phyloP scores from a whole-genome alignment of 345 rosid species.

The Clausena lansium region DNA sequence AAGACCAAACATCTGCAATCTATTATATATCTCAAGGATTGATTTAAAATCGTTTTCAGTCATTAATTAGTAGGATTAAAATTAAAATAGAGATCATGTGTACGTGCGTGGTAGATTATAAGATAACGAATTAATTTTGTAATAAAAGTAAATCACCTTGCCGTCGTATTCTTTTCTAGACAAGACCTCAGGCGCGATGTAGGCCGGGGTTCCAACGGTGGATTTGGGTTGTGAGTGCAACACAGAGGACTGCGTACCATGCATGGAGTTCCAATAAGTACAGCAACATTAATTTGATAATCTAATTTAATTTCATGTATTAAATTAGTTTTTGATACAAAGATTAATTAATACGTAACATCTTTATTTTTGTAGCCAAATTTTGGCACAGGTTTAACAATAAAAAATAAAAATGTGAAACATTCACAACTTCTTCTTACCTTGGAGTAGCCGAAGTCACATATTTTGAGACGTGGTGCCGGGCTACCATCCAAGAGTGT shows the following conservation, averaged over 20 bases:
- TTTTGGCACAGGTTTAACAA: no score
- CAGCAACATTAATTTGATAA: background rate
- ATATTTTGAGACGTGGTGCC: constrained; percentile 79
- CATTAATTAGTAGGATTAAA: background rate
- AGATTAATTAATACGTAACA: no score
- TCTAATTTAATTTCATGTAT: no score
- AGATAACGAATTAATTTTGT: background rate
- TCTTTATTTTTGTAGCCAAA: no score
- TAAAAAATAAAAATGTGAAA: background rate
- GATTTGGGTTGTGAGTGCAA: constrained; percentile 96
- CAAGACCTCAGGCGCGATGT: constrained; percentile 85
- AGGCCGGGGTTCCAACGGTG: constrained; percentile 95
- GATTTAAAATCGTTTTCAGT: background rate
- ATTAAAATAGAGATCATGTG: background rate
- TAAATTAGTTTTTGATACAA: no score
- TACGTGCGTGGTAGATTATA: background rate
- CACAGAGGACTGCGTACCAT: constrained; percentile 52
- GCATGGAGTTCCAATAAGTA: background rate
- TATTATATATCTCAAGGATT: constrained; percentile 12
- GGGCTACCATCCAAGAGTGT: constrained; percentile 80
- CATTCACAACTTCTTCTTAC: constrained; percentile 17
- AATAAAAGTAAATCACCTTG: constrained; percentile 43
- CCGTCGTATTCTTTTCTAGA: constrained; percentile 78
- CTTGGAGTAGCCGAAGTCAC: constrained; percentile 91
- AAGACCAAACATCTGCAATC: constrained; percentile 91